Evolutionary conservation across 805 yeast genomes (phyloP).

Genomic region (Saturnispora besseyi): DNA sequence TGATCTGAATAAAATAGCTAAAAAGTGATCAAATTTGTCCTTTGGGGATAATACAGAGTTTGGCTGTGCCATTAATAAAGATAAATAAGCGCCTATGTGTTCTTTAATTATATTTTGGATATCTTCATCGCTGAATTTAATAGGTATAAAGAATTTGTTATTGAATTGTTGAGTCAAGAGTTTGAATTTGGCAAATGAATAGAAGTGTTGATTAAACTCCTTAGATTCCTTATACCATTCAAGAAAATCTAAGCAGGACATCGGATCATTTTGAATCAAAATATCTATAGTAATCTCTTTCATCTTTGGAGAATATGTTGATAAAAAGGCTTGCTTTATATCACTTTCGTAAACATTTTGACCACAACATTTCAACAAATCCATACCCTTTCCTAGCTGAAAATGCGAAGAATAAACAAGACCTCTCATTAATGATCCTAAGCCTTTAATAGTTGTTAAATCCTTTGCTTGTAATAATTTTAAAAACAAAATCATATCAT

Average conservation of each 20-base stretch:
- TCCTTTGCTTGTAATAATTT: background rate
- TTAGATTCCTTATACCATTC: conserved; percentile 6
- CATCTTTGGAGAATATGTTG: conserved; percentile 15
- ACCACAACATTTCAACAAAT: background rate
- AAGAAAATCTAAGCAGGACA: conserved; percentile 10
- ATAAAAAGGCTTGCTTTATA: conserved; percentile 7
- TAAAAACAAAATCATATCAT: conserved; percentile 2
- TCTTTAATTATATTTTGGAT: background rate
- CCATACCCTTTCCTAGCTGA: background rate
- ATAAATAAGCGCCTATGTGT: background rate
- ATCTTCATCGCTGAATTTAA: background rate
- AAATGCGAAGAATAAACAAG: background rate
- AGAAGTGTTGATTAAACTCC: background rate
- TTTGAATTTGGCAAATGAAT: conserved; percentile 7
- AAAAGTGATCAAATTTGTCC: conserved; percentile 11
- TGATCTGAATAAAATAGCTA: conserved; percentile 11
- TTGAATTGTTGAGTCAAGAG: conserved; percentile 1
- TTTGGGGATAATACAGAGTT: background rate
- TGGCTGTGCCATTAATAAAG: conserved; percentile 2
- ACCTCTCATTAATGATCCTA: conserved; percentile 4
- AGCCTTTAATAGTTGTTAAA: background rate
- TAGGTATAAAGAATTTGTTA: conserved; percentile 4
- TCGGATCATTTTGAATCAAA: conserved; percentile 16
- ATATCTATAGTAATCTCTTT: conserved; percentile 14
- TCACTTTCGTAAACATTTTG: background rate